Conservation (phyloP, 768 basidiomycete genomes). For the Rhizopogon salebrosus region DNA sequence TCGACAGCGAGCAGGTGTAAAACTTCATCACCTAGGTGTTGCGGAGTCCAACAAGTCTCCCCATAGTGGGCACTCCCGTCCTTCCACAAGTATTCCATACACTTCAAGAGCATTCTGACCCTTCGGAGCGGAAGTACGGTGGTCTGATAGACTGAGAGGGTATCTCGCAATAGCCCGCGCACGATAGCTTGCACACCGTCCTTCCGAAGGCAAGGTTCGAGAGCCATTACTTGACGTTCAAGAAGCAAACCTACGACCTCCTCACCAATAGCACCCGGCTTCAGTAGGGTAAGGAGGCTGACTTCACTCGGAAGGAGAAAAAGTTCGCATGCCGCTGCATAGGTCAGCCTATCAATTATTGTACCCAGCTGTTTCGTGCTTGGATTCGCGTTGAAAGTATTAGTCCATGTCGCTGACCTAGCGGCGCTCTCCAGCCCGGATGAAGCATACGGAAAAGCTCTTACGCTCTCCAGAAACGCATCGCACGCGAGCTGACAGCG, state of each 20-base stretch:
- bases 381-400: conserved; percentile 33
- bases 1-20: conserved; percentile 34
- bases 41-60: conserved; percentile 24
- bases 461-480: conserved; percentile 47
- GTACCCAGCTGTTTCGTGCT: conserved; percentile 51
- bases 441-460: conserved; percentile 45
- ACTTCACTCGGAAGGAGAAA: conserved; percentile 45
- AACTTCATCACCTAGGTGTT: conserved; percentile 36
- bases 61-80: conserved; percentile 17
- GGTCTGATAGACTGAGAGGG: conserved; percentile 43
- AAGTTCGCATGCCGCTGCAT: conserved; percentile 63
- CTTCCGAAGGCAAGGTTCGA: conserved; percentile 56
- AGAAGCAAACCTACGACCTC: conserved; percentile 49
- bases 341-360: conserved; percentile 63
- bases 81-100: conserved; percentile 42
- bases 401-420: conserved; percentile 1
- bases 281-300: not conserved
- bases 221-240: conserved; percentile 53
- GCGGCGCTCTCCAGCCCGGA: not conserved
- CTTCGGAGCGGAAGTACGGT: conserved; percentile 51
- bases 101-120: conserved; percentile 49
- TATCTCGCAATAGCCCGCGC: conserved; percentile 40
- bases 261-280: not conserved
- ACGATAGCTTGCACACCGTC: conserved; percentile 42
- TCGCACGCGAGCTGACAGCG: conserved; percentile 51